Evolutionary conservation across 306 rosid species (phyloP).

Genomic region (Cucurbita moschata): DNA sequence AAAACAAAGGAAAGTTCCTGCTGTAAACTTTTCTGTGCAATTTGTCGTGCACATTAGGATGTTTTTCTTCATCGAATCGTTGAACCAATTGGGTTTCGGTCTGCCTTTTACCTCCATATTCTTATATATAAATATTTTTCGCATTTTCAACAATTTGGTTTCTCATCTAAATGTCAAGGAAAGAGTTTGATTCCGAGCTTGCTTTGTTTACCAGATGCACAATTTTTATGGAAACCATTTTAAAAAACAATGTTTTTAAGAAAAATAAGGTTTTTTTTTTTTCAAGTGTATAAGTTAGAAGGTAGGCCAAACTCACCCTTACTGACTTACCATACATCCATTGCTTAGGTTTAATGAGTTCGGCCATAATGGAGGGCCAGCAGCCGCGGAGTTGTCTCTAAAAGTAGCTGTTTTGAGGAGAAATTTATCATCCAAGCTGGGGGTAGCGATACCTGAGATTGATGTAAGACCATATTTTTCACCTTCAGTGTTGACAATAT

Average conservation of each 20-base stretch:
- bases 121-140: background rate
- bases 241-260: too few species aligned
- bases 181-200: too few species aligned
- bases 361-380: constrained; percentile 59
- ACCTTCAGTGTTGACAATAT: background rate
- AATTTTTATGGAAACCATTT: background rate
- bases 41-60: background rate
- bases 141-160: background rate
- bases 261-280: too few species aligned
- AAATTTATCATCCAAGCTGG: constrained; percentile 37
- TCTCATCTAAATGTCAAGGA: background rate
- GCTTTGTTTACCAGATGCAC: background rate
- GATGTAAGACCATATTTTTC: constrained; percentile 30
- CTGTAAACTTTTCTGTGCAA: background rate
- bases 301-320: too few species aligned
- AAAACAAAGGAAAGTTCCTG: background rate
- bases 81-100: background rate
- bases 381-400: constrained; percentile 55
- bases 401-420: constrained; percentile 32
- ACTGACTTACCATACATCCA: constrained; percentile 1
- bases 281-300: too few species aligned
- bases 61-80: background rate
- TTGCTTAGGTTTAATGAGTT: constrained; percentile 61
- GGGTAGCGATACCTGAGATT: constrained; percentile 38
- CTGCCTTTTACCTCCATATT: background rate